Evolutionary conservation across 106 monocot genomes (phyloP).

Genomic region (Iris macrosiphon): DNA sequence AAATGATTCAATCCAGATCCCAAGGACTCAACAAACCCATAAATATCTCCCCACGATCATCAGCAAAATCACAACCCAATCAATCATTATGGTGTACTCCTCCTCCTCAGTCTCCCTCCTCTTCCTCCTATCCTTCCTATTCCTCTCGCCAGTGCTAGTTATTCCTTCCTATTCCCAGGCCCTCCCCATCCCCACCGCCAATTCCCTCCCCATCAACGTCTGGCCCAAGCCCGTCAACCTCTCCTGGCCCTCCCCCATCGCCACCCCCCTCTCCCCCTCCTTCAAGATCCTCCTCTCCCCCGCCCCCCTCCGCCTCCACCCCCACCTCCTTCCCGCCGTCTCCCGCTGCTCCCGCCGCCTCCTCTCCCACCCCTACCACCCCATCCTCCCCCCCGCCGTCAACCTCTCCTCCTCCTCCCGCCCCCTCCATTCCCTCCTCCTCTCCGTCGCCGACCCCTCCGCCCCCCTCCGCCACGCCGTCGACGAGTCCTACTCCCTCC

Average conservation of each 20-base stretch:
- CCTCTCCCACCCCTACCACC: slow-evolving; percentile 41
- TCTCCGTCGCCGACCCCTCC: slow-evolving; percentile 46
- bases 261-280: slow-evolving; percentile 38
- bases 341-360: slow-evolving; percentile 39
- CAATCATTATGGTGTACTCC: too few relatives aligned
- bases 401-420: slow-evolving; percentile 6
- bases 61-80: too few relatives aligned
- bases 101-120: neutral
- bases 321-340: slow-evolving; percentile 32
- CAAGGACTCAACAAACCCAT: too few relatives aligned
- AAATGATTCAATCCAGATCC: too few relatives aligned
- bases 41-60: too few relatives aligned
- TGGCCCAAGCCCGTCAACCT: slow-evolving; percentile 61
- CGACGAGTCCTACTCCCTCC: slow-evolving; percentile 77
- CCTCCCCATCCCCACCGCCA: neutral
- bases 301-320: slow-evolving; percentile 17
- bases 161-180: neutral
- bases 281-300: slow-evolving; percentile 59
- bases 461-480: slow-evolving; percentile 43
- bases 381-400: slow-evolving; percentile 24
- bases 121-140: neutral
- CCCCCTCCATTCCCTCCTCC: slow-evolving; percentile 25
- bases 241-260: slow-evolving; percentile 23
- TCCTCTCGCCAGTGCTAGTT: too few relatives aligned
- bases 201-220: slow-evolving; percentile 26